A percentile compares a stretch with the other conserved stretches of the same genome.
These are phyloP conservation scores for Abrus pulchellus DNA, from an alignment of 306 rosid genomes.

Conservation along the genomic window DNA sequence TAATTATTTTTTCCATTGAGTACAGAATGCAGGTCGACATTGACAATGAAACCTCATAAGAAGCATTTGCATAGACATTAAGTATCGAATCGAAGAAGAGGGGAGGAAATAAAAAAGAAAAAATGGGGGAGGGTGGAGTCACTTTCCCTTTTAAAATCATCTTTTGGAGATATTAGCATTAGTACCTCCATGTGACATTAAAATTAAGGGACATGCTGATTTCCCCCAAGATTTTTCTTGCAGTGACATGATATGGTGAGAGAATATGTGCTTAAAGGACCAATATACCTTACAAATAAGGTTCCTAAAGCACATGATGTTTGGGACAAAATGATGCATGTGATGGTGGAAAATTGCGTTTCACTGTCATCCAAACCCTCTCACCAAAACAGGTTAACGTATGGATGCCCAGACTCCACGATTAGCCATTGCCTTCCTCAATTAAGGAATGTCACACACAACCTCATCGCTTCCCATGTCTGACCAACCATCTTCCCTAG, in stretches of 20 bases:
- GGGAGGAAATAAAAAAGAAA: neutral
- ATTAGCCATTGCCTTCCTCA: conserved; percentile 46
- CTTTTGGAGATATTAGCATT: conserved; percentile 42
- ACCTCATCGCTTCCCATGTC: conserved; percentile 37
- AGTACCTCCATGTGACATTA: conserved; percentile 42
- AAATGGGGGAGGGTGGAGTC: neutral
- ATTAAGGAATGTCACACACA: conserved; percentile 39
- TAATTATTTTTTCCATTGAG: neutral
- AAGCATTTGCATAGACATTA: conserved; percentile 7
- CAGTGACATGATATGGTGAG: conserved; percentile 44
- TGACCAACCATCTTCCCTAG: conserved; percentile 33
- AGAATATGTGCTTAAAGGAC: conserved; percentile 46
- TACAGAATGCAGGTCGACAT: neutral
- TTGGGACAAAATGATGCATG: conserved; percentile 55
- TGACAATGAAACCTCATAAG: conserved; percentile 6
- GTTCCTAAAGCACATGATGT: conserved; percentile 62
- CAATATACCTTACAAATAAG: conserved; percentile 38
- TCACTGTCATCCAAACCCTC: conserved; percentile 38
- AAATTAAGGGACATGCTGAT: conserved; percentile 51
- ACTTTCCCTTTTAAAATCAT: conserved; percentile 4
- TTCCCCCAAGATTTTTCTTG: conserved; percentile 38
- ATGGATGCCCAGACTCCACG: conserved; percentile 51
- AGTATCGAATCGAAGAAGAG: conserved; percentile 6
- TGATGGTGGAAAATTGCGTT: conserved; percentile 52
- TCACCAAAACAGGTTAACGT: conserved; percentile 20